Percentiles rank a stretch among this genome's conserved stretches.
These are phyloP conservation scores for Globisporangium paroecandrum DNA, from an alignment of 352 stramenopile genomes.

Conservation along the genomic window DNA sequence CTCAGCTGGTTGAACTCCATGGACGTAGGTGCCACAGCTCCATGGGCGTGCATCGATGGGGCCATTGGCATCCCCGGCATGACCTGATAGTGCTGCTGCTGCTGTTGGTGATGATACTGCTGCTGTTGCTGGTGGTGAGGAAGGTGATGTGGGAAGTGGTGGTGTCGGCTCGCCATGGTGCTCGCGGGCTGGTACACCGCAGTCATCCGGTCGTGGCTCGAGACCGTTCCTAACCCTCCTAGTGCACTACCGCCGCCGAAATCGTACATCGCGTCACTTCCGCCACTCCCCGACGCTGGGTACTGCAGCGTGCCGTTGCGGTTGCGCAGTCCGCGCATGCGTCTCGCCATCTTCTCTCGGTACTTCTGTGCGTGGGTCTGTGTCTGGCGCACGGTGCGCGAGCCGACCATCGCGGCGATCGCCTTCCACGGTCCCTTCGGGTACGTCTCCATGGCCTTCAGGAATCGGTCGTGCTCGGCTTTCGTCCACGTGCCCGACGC, in stretches of 20 bases:
- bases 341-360: slow-evolving; percentile 20
- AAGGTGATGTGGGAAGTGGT: slow-evolving; percentile 11
- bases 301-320: slow-evolving; percentile 18
- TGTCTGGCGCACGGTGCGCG: slow-evolving; percentile 20
- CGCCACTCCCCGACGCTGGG: background rate
- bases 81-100: slow-evolving; percentile 10
- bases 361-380: slow-evolving; percentile 44
- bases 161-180: background rate
- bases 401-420: slow-evolving; percentile 24
- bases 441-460: slow-evolving; percentile 24
- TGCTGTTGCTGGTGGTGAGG: background rate
- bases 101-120: background rate
- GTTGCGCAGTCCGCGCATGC: slow-evolving; percentile 22
- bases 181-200: slow-evolving; percentile 9
- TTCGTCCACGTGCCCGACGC: slow-evolving; percentile 22
- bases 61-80: slow-evolving; percentile 7
- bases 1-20: slow-evolving; percentile 39
- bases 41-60: background rate
- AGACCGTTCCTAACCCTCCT: background rate
- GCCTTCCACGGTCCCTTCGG: slow-evolving; percentile 23
- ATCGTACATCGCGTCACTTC: background rate
- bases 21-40: slow-evolving; percentile 12
- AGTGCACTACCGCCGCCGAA: background rate
- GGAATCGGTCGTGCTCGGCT: slow-evolving; percentile 23
- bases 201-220: slow-evolving; percentile 11